Conservation (phyloP, 73 alveolate species). For the Effrenium voratum region DNA sequence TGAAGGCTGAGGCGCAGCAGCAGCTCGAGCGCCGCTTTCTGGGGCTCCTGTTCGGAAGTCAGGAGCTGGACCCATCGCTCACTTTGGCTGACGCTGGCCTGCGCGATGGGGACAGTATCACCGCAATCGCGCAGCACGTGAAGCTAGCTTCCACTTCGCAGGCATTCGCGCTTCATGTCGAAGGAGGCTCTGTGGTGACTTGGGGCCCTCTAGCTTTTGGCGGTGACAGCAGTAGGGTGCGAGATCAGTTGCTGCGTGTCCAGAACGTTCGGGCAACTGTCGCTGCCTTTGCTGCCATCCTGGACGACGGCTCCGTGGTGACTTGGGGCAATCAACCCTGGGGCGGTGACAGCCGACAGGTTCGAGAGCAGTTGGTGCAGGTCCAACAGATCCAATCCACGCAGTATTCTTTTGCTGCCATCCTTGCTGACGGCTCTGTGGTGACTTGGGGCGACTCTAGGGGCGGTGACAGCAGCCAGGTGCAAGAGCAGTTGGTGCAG, state of each 20-base stretch:
- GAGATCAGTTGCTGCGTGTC: neutral
- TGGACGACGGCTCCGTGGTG: slow-evolving; percentile 15
- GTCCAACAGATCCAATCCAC: neutral
- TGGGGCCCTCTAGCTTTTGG: slow-evolving; percentile 7
- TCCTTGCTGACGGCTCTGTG: neutral
- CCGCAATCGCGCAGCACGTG: neutral
- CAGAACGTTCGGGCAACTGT: slow-evolving; percentile 1
- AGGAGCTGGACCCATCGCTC: too few relatives aligned
- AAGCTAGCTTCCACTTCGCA: slow-evolving; percentile 2
- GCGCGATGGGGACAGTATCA: neutral
- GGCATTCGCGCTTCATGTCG: neutral
- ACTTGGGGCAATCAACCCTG: neutral
- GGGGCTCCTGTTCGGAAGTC: too few relatives aligned
- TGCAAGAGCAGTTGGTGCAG: neutral
- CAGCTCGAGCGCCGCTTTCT: too few relatives aligned
- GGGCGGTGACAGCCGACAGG: neutral
- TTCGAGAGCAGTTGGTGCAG: neutral
- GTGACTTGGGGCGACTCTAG: neutral
- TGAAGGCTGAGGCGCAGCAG: too few relatives aligned
- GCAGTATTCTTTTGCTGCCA: too few relatives aligned
- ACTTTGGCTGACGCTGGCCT: neutral
- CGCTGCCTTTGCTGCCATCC: neutral
- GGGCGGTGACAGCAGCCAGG: neutral
- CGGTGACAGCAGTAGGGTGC: neutral
- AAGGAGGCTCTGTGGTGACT: slow-evolving; percentile 17